phyloP scores from a whole-genome alignment of 805 yeast species.

The Saccharomycopsis sp. region DNA sequence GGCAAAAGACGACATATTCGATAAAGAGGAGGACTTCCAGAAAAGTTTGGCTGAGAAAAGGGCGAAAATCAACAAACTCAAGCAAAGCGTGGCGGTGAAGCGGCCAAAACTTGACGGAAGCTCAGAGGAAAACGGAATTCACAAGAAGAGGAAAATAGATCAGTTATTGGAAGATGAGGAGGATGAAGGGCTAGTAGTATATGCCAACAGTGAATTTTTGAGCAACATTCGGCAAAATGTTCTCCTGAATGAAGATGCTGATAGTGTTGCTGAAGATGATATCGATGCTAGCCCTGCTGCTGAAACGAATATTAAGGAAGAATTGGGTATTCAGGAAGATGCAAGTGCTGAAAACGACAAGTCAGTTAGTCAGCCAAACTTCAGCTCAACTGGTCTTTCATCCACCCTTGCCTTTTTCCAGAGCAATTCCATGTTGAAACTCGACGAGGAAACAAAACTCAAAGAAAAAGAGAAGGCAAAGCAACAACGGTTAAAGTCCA shows the following conservation, averaged over 20 bases:
- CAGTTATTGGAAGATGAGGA: slow-evolving; percentile 13
- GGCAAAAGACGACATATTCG: slow-evolving; percentile 1
- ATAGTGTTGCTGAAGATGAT: not conserved
- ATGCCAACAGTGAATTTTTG: slow-evolving; percentile 29
- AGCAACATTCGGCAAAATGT: slow-evolving; percentile 22
- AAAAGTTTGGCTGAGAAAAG: slow-evolving; percentile 22
- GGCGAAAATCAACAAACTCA: not conserved
- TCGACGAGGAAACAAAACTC: slow-evolving; percentile 10
- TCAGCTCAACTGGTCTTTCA: slow-evolving; percentile 13
- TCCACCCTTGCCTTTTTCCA: slow-evolving; percentile 13
- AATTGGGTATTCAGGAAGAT: no score
- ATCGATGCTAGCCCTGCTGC: no score
- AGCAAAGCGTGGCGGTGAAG: not conserved
- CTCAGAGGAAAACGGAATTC: not conserved
- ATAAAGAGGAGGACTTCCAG: slow-evolving; percentile 9
- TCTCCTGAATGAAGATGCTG: slow-evolving; percentile 2
- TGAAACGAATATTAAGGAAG: no score
- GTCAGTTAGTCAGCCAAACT: slow-evolving; percentile 8
- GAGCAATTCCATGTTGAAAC: slow-evolving; percentile 8
- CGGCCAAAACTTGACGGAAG: slow-evolving; percentile 9
- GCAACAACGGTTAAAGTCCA: slow-evolving; percentile 20
- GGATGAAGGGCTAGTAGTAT: slow-evolving; percentile 22
- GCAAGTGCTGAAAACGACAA: not conserved
- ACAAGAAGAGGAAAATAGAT: slow-evolving; percentile 3
- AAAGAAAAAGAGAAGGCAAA: slow-evolving; percentile 26